Percentiles rank a stretch among this genome's conserved stretches.
phyloP scores from a whole-genome alignment of 768 basidiomycete species.

The Sporobolomyces phaffii region DNA sequence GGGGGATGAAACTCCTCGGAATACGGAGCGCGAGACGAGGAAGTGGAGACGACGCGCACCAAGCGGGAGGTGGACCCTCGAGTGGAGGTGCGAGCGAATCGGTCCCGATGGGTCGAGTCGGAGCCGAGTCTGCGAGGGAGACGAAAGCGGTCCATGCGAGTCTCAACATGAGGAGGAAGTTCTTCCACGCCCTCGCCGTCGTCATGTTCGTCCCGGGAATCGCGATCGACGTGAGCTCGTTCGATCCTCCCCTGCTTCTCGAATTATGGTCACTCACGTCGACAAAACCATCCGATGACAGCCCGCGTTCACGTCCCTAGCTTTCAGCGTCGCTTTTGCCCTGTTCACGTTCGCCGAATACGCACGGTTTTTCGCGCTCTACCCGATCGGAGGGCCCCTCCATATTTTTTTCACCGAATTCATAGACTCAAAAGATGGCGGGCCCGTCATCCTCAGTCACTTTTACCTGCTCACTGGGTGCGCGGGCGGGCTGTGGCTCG shows the following conservation, averaged over 20 bases:
- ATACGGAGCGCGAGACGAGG: slow-evolving; percentile 26
- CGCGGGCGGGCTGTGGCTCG: slow-evolving; percentile 88
- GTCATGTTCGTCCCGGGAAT: slow-evolving; percentile 95
- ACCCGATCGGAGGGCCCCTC: slow-evolving; percentile 85
- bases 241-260: neutral
- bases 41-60: neutral
- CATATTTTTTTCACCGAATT: slow-evolving; percentile 98
- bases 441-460: slow-evolving; percentile 93
- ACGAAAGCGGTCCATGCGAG: slow-evolving; percentile 68
- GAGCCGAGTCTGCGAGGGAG: slow-evolving; percentile 29
- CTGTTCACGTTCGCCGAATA: slow-evolving; percentile 95
- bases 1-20: slow-evolving; percentile 2
- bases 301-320: slow-evolving; percentile 93
- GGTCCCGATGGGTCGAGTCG: slow-evolving; percentile 4
- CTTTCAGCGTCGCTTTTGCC: slow-evolving; percentile 91
- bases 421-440: slow-evolving; percentile 85
- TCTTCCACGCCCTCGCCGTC: slow-evolving; percentile 91
- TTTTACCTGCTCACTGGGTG: slow-evolving; percentile 95
- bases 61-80: slow-evolving; percentile 49
- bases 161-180: slow-evolving; percentile 88
- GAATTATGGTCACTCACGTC: no score
- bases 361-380: slow-evolving; percentile 94
- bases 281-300: slow-evolving; percentile 49
- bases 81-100: slow-evolving; percentile 47
- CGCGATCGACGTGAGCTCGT: slow-evolving; percentile 77